These are phyloP conservation scores for Pseudogymnoascus sp. DNA, from an alignment of 2,329 filamentous ascomycete genomes.

Conservation along the genomic window DNA sequence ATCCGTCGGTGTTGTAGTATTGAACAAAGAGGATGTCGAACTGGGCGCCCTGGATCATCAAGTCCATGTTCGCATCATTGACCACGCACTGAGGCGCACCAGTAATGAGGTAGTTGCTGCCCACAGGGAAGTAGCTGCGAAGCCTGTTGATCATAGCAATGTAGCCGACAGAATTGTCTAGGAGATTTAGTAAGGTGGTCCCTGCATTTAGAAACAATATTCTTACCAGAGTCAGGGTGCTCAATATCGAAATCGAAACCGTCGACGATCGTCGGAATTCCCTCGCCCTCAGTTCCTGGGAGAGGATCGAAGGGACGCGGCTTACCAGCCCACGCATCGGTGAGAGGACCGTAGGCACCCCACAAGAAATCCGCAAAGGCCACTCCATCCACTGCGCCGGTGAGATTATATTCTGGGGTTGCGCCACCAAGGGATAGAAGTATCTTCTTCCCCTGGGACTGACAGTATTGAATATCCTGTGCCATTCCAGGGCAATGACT, in stretches of 20 bases:
- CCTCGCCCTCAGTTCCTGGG: constrained; percentile 12
- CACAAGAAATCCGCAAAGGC: constrained; percentile 33
- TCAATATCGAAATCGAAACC: constrained; percentile 31
- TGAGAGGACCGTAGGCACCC: constrained; percentile 34
- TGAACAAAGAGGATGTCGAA: constrained; percentile 29
- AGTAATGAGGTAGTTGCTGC: constrained; percentile 24
- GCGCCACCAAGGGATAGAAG: constrained; percentile 34
- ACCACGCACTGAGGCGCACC: constrained; percentile 27
- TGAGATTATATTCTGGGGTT: constrained; percentile 29
- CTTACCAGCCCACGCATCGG: constrained; percentile 23
- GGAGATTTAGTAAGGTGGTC: constrained; percentile 11
- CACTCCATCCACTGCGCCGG: constrained; percentile 29
- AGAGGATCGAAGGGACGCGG: constrained; percentile 22
- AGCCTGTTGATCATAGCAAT: constrained; percentile 24
- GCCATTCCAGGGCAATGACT: constrained; percentile 30
- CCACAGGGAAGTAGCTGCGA: constrained; percentile 18
- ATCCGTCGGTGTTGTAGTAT: constrained; percentile 27
- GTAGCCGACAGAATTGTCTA: constrained; percentile 23
- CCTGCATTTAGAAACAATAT: background rate
- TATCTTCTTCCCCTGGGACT: constrained; percentile 33
- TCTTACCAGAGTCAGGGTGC: constrained; percentile 11
- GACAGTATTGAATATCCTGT: constrained; percentile 33
- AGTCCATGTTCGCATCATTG: constrained; percentile 25
- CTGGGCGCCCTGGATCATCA: constrained; percentile 20
- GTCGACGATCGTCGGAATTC: constrained; percentile 23